phyloP scores from a whole-genome alignment of 768 basidiomycete species.

The Boletus pseudo-olivaceus region DNA sequence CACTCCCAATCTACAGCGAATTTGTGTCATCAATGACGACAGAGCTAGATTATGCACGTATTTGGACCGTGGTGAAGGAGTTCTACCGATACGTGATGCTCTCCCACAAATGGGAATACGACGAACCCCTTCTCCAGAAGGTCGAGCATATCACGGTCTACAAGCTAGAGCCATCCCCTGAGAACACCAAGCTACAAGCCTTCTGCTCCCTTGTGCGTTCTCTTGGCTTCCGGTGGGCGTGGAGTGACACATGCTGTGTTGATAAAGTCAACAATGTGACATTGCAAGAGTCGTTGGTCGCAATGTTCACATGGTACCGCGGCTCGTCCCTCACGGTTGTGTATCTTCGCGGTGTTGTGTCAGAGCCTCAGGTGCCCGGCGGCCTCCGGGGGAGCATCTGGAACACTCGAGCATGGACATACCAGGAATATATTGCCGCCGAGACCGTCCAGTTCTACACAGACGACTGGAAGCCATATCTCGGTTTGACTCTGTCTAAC shows the following conservation, averaged over 20 bases:
- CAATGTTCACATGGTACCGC: slow-evolving; percentile 9
- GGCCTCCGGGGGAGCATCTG: background rate
- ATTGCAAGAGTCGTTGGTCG: slow-evolving; percentile 1
- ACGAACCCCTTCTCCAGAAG: background rate
- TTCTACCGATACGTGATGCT: background rate
- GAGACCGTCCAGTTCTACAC: slow-evolving; percentile 5
- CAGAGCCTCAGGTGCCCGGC: background rate
- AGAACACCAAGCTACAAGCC: background rate
- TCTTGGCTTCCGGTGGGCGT: slow-evolving; percentile 4
- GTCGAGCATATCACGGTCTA: background rate
- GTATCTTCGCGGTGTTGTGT: background rate
- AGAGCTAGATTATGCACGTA: background rate
- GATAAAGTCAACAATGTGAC: background rate
- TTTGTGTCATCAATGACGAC: background rate
- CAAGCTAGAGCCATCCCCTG: background rate
- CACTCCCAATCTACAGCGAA: background rate
- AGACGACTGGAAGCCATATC: slow-evolving; percentile 10
- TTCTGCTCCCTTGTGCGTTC: background rate
- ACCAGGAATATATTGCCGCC: slow-evolving; percentile 1
- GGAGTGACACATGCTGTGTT: slow-evolving; percentile 9
- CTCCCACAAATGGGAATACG: background rate
- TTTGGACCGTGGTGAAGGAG: background rate
- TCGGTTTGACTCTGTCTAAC: background rate
- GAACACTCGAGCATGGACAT: too few species aligned
- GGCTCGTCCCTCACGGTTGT: background rate